Conservation (phyloP, 2,329 filamentous ascomycete species). For the Xylariaceae sp. region DNA sequence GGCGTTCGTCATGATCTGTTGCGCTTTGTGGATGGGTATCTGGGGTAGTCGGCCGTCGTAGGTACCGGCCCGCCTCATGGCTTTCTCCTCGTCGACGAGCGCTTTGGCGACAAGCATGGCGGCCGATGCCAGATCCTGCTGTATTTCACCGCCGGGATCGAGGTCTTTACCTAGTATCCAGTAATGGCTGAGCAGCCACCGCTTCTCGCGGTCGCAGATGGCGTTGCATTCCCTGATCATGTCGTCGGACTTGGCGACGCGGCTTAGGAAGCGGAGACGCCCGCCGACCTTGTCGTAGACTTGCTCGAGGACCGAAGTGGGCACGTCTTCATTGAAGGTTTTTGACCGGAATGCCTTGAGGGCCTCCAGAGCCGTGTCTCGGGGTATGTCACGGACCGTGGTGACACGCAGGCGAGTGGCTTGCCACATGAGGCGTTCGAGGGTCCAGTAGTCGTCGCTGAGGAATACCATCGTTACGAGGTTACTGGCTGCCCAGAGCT, state of each 20-base stretch:
- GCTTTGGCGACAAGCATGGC: slow-evolving; percentile 57
- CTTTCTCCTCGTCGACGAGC: slow-evolving; percentile 46
- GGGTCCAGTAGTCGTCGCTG: slow-evolving; percentile 57
- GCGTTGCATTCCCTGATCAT: slow-evolving; percentile 49
- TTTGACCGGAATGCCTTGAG: slow-evolving; percentile 46
- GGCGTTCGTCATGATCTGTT: slow-evolving; percentile 53
- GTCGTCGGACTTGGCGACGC: slow-evolving; percentile 48
- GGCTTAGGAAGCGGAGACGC: slow-evolving; percentile 49
- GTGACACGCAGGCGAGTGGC: slow-evolving; percentile 53
- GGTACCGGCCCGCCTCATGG: slow-evolving; percentile 21
- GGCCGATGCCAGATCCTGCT: slow-evolving; percentile 54
- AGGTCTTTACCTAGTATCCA: slow-evolving; percentile 69
- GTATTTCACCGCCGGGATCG: slow-evolving; percentile 64
- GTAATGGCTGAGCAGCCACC: slow-evolving; percentile 74
- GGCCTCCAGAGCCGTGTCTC: slow-evolving; percentile 45
- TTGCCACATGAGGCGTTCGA: slow-evolving; percentile 52
- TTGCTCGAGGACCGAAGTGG: slow-evolving; percentile 41
- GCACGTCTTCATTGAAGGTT: slow-evolving; percentile 42
- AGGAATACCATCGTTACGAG: slow-evolving; percentile 58
- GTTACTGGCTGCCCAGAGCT: slow-evolving; percentile 72
- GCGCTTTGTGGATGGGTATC: slow-evolving; percentile 45
- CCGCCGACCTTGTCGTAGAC: slow-evolving; percentile 53
- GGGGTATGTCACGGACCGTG: slow-evolving; percentile 49
- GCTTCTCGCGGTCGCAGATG: slow-evolving; percentile 65
- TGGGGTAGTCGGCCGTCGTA: slow-evolving; percentile 46